Evolutionary conservation across 176 grass and related monocot genomes (phyloP).

Genomic region (Bolboschoenus planiculmis): DNA sequence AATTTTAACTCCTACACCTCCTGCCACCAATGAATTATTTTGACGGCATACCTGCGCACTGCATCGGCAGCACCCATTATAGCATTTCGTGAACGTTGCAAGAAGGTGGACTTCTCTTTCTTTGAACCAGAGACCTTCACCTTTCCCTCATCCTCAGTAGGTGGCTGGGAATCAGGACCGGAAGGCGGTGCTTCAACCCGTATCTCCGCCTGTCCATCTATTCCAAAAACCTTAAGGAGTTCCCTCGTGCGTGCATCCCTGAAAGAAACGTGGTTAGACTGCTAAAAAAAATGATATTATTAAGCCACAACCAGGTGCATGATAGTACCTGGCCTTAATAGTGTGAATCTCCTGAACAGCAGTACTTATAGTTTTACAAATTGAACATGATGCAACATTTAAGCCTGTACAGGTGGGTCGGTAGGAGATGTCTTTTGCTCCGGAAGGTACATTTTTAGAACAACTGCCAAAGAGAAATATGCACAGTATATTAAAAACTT

Average conservation of each 20-base stretch:
- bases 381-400: neutral
- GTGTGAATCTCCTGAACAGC: neutral
- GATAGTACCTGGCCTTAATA: neutral
- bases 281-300: no score
- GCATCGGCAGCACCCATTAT: conserved; percentile 87
- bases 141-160: conserved; percentile 52
- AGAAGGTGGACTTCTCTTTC: conserved; percentile 84
- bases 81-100: conserved; percentile 84
- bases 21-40: neutral
- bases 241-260: conserved; percentile 95
- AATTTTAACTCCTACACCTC: neutral
- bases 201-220: conserved; percentile 77
- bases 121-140: conserved; percentile 60
- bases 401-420: neutral
- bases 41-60: conserved; percentile 32
- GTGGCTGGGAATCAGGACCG: conserved; percentile 44
- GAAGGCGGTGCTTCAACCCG: conserved; percentile 28
- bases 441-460: neutral
- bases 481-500: conserved; percentile 19
- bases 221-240: conserved; percentile 81
- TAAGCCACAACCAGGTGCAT: neutral
- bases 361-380: neutral
- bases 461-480: neutral
- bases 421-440: neutral
- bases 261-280: neutral